phyloP scores from a whole-genome alignment of 2,329 filamentous ascomycete genomes.

The Celoporthe dispersa region DNA sequence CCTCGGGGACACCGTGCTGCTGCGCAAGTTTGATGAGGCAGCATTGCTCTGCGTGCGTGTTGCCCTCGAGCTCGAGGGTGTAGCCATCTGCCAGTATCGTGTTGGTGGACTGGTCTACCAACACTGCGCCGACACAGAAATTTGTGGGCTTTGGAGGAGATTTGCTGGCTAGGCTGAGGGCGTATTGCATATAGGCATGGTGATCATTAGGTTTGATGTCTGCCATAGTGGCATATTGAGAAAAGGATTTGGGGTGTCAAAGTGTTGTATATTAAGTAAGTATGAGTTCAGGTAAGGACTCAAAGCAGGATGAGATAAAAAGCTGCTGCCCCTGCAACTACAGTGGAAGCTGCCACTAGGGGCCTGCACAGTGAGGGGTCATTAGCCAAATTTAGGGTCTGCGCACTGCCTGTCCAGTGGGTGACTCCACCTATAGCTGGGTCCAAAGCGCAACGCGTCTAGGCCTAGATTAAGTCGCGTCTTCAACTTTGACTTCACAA shows the following conservation, averaged over 20 bases:
- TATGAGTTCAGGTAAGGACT: background rate
- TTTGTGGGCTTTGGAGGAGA: slow-evolving; percentile 89
- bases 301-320: background rate
- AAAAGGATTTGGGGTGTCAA: background rate
- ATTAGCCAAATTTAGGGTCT: background rate
- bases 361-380: background rate
- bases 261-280: background rate
- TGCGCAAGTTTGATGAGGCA: slow-evolving; percentile 76
- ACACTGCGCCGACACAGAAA: slow-evolving; percentile 91
- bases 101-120: slow-evolving; percentile 64
- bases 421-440: background rate
- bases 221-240: slow-evolving; percentile 15
- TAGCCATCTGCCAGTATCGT: slow-evolving; percentile 79
- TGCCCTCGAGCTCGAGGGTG: slow-evolving; percentile 86
- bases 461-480: slow-evolving; percentile 17
- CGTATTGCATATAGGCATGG: slow-evolving; percentile 64
- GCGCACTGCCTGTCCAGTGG: background rate
- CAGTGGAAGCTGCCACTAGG: background rate
- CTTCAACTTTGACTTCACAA: background rate
- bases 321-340: background rate
- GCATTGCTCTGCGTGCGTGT: slow-evolving; percentile 96
- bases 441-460: background rate
- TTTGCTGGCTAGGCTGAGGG: slow-evolving; percentile 74
- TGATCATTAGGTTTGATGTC: slow-evolving; percentile 47
- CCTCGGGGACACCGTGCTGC: slow-evolving; percentile 54